Conservation (phyloP, 2,329 filamentous ascomycete genomes). For the Colletotrichum chrysophilum region DNA sequence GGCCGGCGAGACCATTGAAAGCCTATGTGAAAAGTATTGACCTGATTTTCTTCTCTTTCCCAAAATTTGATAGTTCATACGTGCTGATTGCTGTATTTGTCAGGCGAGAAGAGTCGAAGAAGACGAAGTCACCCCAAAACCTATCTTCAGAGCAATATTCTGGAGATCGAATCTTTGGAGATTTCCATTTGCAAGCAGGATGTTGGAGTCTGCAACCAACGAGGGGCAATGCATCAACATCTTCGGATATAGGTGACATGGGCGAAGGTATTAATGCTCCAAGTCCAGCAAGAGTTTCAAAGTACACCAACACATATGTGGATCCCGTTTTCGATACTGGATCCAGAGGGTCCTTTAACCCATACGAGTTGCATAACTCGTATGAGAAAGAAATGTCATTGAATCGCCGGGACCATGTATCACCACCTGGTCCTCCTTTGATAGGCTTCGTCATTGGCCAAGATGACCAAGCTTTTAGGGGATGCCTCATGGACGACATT, state of each 20-base stretch:
- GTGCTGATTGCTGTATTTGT: neutral
- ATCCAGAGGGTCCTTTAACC: accelerated
- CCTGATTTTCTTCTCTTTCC: neutral
- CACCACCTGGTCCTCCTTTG: accelerated
- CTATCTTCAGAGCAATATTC: neutral
- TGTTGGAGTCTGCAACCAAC: neutral
- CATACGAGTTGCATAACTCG: neutral
- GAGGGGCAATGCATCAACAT: neutral
- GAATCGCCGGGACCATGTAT: accelerated
- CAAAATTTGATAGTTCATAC: neutral
- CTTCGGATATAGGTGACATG: neutral
- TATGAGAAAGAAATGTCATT: neutral
- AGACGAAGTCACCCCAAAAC: neutral
- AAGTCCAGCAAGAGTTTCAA: accelerated
- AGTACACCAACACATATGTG: neutral
- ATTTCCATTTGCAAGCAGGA: neutral
- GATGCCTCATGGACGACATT: neutral
- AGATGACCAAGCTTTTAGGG: neutral
- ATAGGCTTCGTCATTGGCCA: neutral
- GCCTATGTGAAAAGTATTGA: neutral
- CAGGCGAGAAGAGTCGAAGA: neutral
- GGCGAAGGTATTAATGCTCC: neutral
- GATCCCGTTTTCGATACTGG: neutral
- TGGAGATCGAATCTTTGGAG: neutral
- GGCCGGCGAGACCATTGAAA: neutral